phyloP scores from a whole-genome alignment of 2,329 filamentous ascomycete species.

The Xenosphaeropsis pyriputrescens region DNA sequence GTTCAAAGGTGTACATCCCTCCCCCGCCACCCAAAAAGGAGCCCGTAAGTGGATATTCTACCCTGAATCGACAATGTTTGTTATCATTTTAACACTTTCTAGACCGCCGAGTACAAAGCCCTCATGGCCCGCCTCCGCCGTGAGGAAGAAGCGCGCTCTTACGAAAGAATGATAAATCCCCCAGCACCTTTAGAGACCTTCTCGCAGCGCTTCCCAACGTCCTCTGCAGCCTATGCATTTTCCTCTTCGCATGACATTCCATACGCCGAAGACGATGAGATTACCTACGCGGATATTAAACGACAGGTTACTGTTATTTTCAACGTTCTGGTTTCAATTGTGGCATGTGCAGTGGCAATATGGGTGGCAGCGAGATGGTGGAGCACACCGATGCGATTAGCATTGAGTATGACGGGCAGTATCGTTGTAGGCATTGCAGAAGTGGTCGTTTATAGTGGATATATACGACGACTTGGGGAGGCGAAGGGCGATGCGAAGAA shows the following conservation, averaged over 20 bases:
- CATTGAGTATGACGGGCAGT: constrained; percentile 56
- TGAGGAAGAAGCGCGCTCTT: constrained; percentile 69
- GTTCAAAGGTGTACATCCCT: constrained; percentile 59
- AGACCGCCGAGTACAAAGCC: constrained; percentile 73
- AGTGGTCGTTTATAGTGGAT: constrained; percentile 63
- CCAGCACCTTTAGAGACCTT: constrained; percentile 40
- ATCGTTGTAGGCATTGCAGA: constrained; percentile 60
- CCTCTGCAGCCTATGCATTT: constrained; percentile 36
- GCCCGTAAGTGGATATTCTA: constrained; percentile 37
- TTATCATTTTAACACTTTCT: constrained; percentile 3
- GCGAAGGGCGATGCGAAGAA: constrained; percentile 48
- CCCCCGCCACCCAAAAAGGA: constrained; percentile 69
- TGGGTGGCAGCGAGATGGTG: constrained; percentile 70
- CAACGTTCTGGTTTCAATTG: constrained; percentile 78
- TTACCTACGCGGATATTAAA: constrained; percentile 60
- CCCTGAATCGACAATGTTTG: background rate
- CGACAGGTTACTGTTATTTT: constrained; percentile 74
- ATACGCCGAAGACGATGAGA: constrained; percentile 38
- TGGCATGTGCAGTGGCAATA: constrained; percentile 62
- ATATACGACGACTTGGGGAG: constrained; percentile 55
- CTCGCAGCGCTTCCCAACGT: constrained; percentile 37
- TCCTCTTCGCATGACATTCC: constrained; percentile 27
- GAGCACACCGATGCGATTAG: constrained; percentile 54
- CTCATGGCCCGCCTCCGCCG: constrained; percentile 75
- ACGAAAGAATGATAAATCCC: constrained; percentile 66